These are phyloP conservation scores for Lippia alba DNA, from an alignment of 305 asterid genomes.

Conservation along the genomic window DNA sequence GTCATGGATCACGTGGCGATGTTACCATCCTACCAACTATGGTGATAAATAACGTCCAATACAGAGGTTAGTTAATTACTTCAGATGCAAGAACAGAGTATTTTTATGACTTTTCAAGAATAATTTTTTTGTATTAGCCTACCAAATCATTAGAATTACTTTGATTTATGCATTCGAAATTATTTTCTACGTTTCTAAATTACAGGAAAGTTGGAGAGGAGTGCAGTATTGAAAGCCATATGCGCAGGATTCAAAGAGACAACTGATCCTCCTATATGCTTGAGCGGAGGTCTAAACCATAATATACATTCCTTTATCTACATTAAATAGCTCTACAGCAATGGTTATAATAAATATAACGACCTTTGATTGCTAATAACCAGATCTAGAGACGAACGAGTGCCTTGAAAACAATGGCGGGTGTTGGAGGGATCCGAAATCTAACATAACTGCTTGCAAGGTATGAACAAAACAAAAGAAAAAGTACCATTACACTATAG, in stretches of 20 bases:
- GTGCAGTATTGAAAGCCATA: conserved; percentile 76
- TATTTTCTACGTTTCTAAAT: conserved; percentile 4
- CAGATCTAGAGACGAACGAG: conserved; percentile 88
- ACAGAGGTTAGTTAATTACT: conserved; percentile 64
- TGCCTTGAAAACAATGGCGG: conserved; percentile 88
- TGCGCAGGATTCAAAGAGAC: conserved; percentile 96
- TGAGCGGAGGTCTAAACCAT: conserved; percentile 57
- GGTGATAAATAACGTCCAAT: conserved; percentile 82
- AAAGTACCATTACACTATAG: not conserved
- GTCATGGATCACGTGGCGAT: conserved; percentile 90
- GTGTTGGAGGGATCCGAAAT: conserved; percentile 70
- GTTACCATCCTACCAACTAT: conserved; percentile 91
- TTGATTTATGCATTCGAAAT: not conserved
- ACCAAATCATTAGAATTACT: not conserved
- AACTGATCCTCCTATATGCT: conserved; percentile 85
- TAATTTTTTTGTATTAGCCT: not conserved
- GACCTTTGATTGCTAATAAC: conserved; percentile 1
- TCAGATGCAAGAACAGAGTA: not conserved
- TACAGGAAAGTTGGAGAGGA: conserved; percentile 84
- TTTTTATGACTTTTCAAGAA: not conserved
- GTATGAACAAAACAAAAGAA: conserved; percentile 32
- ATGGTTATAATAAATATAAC: not conserved
- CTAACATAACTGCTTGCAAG: conserved; percentile 86
- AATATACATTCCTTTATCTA: not conserved
- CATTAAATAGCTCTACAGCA: not conserved